Conservation (phyloP, 768 basidiomycete genomes). For the Boletus vinaceobasis region DNA sequence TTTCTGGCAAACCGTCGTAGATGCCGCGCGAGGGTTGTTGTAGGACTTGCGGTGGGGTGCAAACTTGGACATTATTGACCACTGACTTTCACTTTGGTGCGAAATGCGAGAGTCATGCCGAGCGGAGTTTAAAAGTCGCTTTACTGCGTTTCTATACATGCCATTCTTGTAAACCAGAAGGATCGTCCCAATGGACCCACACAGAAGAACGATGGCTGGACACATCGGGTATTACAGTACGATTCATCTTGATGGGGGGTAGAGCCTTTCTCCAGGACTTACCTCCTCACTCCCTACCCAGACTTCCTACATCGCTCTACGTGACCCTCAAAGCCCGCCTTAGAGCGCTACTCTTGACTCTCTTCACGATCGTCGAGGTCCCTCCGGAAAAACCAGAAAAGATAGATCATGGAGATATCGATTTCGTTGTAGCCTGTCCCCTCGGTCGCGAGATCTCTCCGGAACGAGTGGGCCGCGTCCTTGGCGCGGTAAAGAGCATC, state of each 20-base stretch:
- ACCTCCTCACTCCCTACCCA: constrained; percentile 49
- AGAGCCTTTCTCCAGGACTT: constrained; percentile 56
- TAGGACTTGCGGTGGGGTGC: constrained; percentile 66
- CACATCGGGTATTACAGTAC: background rate
- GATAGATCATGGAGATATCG: constrained; percentile 63
- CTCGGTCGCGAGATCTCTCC: constrained; percentile 29
- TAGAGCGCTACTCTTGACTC: constrained; percentile 36
- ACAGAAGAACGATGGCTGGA: constrained; percentile 1
- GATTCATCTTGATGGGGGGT: constrained; percentile 53
- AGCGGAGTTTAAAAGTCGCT: constrained; percentile 11
- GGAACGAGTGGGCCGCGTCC: constrained; percentile 34
- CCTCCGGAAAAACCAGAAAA: constrained; percentile 68
- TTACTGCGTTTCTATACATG: background rate
- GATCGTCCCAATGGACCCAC: constrained; percentile 16
- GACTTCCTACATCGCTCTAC: constrained; percentile 59
- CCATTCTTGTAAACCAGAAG: constrained; percentile 8
- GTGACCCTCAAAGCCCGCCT: constrained; percentile 46
- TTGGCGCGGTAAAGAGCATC: constrained; percentile 49
- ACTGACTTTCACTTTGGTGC: background rate
- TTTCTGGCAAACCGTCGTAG: constrained; percentile 78
- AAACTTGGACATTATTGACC: constrained; percentile 65
- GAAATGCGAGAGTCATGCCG: background rate
- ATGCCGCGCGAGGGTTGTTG: constrained; percentile 60
- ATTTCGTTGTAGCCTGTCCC: constrained; percentile 59
- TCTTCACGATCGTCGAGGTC: constrained; percentile 51